phyloP scores from a whole-genome alignment of 2,329 filamentous ascomycete genomes.

The Huntiella omanensis region DNA sequence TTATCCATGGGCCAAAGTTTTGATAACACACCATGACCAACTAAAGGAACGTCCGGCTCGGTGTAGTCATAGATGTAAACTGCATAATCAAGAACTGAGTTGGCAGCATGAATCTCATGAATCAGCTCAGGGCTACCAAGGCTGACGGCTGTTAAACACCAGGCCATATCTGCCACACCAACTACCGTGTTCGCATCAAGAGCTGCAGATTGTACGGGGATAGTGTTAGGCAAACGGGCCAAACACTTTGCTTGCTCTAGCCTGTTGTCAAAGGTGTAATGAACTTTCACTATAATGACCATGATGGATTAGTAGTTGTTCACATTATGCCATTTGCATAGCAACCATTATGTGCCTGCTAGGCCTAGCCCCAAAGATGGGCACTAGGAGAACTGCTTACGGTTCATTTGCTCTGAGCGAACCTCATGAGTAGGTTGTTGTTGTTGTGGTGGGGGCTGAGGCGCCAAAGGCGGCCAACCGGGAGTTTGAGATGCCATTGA shows the following conservation, averaged over 20 bases:
- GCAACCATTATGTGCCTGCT: not conserved
- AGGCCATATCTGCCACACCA: conserved; percentile 70
- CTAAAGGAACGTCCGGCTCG: conserved; percentile 78
- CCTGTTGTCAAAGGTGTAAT: conserved; percentile 77
- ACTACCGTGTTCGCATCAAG: conserved; percentile 67
- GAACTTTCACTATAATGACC: conserved; percentile 61
- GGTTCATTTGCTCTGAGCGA: conserved; percentile 38
- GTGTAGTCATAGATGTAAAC: conserved; percentile 95
- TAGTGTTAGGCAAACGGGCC: conserved; percentile 61
- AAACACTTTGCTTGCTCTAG: conserved; percentile 78
- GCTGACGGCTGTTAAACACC: conserved; percentile 67
- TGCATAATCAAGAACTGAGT: conserved; percentile 66
- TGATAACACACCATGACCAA: conserved; percentile 90
- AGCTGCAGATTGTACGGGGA: conserved; percentile 62
- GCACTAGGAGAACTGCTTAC: conserved; percentile 27
- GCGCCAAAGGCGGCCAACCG: conserved; percentile 5
- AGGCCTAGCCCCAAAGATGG: not conserved
- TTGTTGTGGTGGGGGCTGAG: conserved; percentile 4
- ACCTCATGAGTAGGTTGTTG: conserved; percentile 19
- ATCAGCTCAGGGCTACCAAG: conserved; percentile 66
- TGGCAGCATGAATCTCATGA: conserved; percentile 21
- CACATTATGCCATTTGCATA: not conserved
- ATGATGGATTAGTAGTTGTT: conserved; percentile 6
- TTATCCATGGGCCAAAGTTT: conserved; percentile 39
- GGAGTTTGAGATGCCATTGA: conserved; percentile 9